Evolutionary conservation across 2,329 filamentous ascomycete genomes (phyloP).

Genomic region (Ilyonectria mors-panacis): DNA sequence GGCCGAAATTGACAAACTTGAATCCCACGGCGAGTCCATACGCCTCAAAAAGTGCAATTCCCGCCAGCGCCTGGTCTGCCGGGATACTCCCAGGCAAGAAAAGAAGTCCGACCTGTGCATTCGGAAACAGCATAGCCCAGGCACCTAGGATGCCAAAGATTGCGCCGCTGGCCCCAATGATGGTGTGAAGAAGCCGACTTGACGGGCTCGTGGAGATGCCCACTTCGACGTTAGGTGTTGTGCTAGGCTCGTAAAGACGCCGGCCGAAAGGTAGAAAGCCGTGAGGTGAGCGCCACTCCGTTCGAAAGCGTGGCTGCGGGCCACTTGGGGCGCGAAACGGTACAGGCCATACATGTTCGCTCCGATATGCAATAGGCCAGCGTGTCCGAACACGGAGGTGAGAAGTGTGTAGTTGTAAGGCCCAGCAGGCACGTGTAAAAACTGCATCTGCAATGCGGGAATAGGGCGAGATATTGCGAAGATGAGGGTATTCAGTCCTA

Average conservation of each 20-base stretch:
- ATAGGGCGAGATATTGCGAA: conserved; percentile 1
- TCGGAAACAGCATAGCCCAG: conserved; percentile 10
- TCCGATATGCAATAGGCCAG: conserved; percentile 6
- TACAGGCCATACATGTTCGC: conserved; percentile 21
- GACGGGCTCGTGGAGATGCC: conserved; percentile 1
- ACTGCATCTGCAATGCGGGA: not conserved
- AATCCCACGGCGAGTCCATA: conserved; percentile 8
- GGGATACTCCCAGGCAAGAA: conserved; percentile 7
- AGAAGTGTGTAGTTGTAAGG: conserved; percentile 1
- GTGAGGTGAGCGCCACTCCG: conserved; percentile 7
- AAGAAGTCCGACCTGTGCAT: conserved; percentile 6
- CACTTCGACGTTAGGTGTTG: conserved; percentile 9
- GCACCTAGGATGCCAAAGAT: conserved; percentile 8
- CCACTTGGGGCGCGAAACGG: conserved; percentile 7
- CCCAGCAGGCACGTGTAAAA: not conserved
- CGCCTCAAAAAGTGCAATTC: not conserved
- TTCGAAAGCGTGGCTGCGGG: conserved; percentile 2
- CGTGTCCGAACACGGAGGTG: conserved; percentile 12
- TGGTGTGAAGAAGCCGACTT: not conserved
- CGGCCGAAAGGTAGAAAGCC: conserved; percentile 16
- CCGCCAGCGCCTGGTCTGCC: conserved; percentile 4
- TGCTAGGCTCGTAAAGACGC: conserved; percentile 7
- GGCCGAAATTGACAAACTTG: conserved; percentile 5
- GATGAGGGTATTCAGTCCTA: conserved; percentile 8
- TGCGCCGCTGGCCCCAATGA: conserved; percentile 5